phyloP scores from a whole-genome alignment of 768 basidiomycete species.

The Russula griseocarnosa region DNA sequence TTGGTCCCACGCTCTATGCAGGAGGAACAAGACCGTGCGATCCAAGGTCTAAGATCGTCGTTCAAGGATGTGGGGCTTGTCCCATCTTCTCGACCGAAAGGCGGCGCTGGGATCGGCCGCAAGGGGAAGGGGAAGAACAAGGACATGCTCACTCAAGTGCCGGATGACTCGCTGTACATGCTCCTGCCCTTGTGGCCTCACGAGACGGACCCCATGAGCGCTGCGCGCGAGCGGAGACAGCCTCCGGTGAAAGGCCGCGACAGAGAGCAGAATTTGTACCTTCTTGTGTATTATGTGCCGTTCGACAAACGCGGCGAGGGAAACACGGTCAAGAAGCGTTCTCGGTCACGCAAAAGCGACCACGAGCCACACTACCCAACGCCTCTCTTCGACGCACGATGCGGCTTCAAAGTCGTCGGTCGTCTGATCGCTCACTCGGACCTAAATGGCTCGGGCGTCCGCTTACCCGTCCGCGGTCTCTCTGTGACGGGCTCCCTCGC shows the following conservation, averaged over 20 bases:
- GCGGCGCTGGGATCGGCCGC: constrained; percentile 29
- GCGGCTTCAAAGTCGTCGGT: constrained; percentile 68
- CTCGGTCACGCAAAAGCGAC: constrained; percentile 38
- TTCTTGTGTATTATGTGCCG: constrained; percentile 78
- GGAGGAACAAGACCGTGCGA: constrained; percentile 64
- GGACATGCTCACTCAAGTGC: constrained; percentile 57
- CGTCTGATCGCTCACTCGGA: constrained; percentile 70
- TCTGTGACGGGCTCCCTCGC: constrained; percentile 58
- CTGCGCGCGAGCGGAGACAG: constrained; percentile 27
- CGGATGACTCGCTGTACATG: constrained; percentile 73
- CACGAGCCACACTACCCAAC: constrained; percentile 31
- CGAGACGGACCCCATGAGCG: constrained; percentile 51
- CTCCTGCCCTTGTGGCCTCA: constrained; percentile 81
- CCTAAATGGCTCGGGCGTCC: constrained; percentile 66
- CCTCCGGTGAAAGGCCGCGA: constrained; percentile 36
- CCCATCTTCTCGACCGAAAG: constrained; percentile 43
- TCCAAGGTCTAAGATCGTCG: constrained; percentile 65
- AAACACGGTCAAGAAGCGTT: constrained; percentile 43
- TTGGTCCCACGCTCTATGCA: constrained; percentile 59
- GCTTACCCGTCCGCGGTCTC: constrained; percentile 67
- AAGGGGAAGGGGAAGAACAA: constrained; percentile 24
- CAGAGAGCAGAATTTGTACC: constrained; percentile 56
- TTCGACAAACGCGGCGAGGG: constrained; percentile 39
- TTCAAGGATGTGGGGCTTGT: constrained; percentile 79
- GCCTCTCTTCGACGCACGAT: constrained; percentile 44